Conservation (phyloP, 208 protist species). For the Acanthamoeba castellanii region DNA sequence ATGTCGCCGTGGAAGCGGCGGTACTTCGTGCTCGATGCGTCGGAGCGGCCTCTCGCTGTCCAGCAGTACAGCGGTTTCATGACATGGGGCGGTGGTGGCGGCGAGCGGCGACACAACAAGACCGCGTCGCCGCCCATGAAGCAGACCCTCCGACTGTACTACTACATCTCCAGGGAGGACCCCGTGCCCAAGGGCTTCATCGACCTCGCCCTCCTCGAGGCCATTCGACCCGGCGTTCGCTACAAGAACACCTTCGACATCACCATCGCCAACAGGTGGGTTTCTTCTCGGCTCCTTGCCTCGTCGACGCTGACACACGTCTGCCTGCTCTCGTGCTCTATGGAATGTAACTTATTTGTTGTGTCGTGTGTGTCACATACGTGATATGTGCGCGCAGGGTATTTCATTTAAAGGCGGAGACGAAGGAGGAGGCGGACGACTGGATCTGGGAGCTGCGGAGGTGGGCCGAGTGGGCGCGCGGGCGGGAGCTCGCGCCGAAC, state of each 20-base stretch:
- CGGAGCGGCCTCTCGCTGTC: not conserved
- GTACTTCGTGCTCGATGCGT: slow-evolving; percentile 35
- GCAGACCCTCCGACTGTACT: slow-evolving; percentile 18
- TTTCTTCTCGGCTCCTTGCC: not conserved
- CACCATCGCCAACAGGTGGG: slow-evolving; percentile 8
- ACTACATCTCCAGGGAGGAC: slow-evolving; percentile 2
- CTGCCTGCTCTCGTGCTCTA: no score
- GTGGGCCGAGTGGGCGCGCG: slow-evolving; percentile 18
- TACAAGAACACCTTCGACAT: slow-evolving; percentile 47
- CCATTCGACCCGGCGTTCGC: not conserved
- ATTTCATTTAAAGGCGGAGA: slow-evolving; percentile 14
- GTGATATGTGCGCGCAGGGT: not conserved
- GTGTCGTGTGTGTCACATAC: not conserved
- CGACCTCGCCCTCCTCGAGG: not conserved
- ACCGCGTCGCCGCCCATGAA: not conserved
- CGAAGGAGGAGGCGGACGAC: slow-evolving; percentile 13
- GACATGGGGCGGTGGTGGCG: no score
- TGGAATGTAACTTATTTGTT: no score
- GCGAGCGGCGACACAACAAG: not conserved
- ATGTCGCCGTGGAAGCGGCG: slow-evolving; percentile 45
- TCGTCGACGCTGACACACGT: no score
- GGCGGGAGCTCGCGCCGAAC: not conserved
- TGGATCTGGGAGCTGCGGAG: slow-evolving; percentile 10
- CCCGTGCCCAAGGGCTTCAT: slow-evolving; percentile 51
- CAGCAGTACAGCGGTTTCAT: not conserved